Percentiles rank a stretch among this genome's conserved stretches.
phyloP scores from a whole-genome alignment of 192 early-diverging fungal species.

The Rhizoclosmatium globosum region DNA sequence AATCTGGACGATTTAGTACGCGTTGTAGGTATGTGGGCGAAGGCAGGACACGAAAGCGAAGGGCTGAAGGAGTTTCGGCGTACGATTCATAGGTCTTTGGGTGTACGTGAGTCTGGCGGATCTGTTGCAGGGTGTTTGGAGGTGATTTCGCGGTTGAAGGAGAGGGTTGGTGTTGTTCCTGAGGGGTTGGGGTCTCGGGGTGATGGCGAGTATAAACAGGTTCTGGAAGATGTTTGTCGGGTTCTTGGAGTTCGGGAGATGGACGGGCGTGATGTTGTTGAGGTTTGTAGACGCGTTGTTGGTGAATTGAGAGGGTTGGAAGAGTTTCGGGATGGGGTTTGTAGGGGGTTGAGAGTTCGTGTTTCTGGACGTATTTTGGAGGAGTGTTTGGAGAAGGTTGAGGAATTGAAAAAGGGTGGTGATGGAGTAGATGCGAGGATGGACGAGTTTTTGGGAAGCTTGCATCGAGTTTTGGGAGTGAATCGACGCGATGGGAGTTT shows the following conservation, averaged over 20 bases:
- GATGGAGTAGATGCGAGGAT: not conserved
- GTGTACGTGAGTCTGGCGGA: conserved; percentile 16
- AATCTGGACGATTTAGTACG: conserved; percentile 9
- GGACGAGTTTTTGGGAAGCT: conserved; percentile 27
- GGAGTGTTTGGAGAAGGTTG: conserved; percentile 15
- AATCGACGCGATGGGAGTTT: conserved; percentile 22
- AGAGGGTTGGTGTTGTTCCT: not conserved
- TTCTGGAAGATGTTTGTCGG: not conserved
- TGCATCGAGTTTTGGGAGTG: conserved; percentile 38
- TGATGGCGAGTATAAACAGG: not conserved
- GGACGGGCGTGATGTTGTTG: not conserved
- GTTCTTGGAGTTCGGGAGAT: not conserved
- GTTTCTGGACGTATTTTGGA: conserved; percentile 2
- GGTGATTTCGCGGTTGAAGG: conserved; percentile 10
- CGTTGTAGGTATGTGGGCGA: conserved; percentile 18
- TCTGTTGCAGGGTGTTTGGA: conserved; percentile 14
- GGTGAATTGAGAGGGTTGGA: not conserved
- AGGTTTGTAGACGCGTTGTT: not conserved
- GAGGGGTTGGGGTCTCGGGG: not conserved
- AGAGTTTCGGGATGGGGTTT: not conserved
- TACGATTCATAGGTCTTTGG: conserved; percentile 1
- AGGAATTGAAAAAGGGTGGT: conserved; percentile 1
- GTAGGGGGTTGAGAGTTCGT: not conserved
- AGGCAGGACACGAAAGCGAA: not conserved
- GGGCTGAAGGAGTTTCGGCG: conserved; percentile 9